A percentile compares a stretch with the other conserved stretches of the same genome.
These are phyloP conservation scores for Mycena sanguinolenta DNA, from an alignment of 768 basidiomycete species.

Conservation along the genomic window DNA sequence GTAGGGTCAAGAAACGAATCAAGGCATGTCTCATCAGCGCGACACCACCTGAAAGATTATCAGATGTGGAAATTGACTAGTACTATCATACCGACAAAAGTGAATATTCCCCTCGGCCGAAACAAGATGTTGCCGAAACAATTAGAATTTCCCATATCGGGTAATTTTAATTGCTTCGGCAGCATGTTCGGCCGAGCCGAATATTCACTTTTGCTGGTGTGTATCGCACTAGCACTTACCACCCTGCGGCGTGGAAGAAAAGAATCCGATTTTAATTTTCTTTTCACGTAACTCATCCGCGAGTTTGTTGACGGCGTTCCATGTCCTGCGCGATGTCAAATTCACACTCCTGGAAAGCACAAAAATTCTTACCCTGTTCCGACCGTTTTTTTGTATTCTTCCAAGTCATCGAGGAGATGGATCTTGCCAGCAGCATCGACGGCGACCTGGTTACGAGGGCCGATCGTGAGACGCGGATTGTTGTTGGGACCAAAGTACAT, in stretches of 20 bases:
- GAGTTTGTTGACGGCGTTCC: constrained; percentile 86
- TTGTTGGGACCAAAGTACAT: constrained; percentile 88
- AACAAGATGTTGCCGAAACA: too few species aligned
- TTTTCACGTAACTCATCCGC: constrained; percentile 88
- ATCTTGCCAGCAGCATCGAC: constrained; percentile 92
- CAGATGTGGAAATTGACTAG: constrained; percentile 24
- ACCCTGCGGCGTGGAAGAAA: constrained; percentile 96
- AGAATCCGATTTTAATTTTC: constrained; percentile 92
- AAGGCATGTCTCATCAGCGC: constrained; percentile 97
- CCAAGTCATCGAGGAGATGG: constrained; percentile 86
- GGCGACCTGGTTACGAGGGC: constrained; percentile 86
- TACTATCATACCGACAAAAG: too few species aligned
- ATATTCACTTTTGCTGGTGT: too few species aligned
- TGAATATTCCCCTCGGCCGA: too few species aligned
- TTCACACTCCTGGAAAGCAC: background rate
- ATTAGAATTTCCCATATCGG: too few species aligned
- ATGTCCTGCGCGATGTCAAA: constrained; percentile 61
- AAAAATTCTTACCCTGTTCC: constrained; percentile 59
- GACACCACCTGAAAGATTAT: constrained; percentile 78
- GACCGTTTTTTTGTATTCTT: constrained; percentile 82
- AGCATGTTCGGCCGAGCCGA: too few species aligned
- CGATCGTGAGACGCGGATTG: constrained; percentile 87
- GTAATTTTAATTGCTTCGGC: too few species aligned
- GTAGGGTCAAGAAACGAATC: constrained; percentile 83
- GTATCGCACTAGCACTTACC: constrained; percentile 61